phyloP scores from a whole-genome alignment of 345 rosid species.

The Euphorbia peplus region DNA sequence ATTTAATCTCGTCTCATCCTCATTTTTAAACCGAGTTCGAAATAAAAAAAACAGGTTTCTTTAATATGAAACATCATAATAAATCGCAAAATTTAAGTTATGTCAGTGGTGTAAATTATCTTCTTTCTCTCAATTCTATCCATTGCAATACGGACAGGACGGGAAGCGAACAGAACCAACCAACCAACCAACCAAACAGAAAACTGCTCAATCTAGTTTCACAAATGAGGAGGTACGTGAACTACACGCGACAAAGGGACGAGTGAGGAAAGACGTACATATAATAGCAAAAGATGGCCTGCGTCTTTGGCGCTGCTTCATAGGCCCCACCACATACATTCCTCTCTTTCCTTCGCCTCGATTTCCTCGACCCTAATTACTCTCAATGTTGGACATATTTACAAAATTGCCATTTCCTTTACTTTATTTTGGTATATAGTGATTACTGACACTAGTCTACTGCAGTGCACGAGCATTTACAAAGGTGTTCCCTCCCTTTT shows the following conservation, averaged over 20 bases:
- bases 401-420: not conserved
- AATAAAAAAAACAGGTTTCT: too few species aligned
- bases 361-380: conserved; percentile 3
- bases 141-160: too few species aligned
- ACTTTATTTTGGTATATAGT: not conserved
- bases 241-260: not conserved
- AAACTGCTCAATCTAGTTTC: not conserved
- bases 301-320: conserved; percentile 15
- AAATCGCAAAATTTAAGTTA: too few species aligned
- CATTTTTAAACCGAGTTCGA: too few species aligned
- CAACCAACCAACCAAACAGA: not conserved
- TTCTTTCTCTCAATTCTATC: too few species aligned
- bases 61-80: too few species aligned
- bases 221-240: not conserved
- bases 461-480: conserved; percentile 11
- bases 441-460: conserved; percentile 1
- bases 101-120: too few species aligned
- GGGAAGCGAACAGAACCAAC: too few species aligned
- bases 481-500: conserved; percentile 6
- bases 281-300: conserved; percentile 2
- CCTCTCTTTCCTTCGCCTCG: conserved; percentile 15
- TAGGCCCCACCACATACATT: conserved; percentile 19
- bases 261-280: not conserved
- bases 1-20: too few species aligned
- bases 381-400: conserved; percentile 11